Conservation (phyloP, 129 eudicot species). For the Artemisia tridentata region DNA sequence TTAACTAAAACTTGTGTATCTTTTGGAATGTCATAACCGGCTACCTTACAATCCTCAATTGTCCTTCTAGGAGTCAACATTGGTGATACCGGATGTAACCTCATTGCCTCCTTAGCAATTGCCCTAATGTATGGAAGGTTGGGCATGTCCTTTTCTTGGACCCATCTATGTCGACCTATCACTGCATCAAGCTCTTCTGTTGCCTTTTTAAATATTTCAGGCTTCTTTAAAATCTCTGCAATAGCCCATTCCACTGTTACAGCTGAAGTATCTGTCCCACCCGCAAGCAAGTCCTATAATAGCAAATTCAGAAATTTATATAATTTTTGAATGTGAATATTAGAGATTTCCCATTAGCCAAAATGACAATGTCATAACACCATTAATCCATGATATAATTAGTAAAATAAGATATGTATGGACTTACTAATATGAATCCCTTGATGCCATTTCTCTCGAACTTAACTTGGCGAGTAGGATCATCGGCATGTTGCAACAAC, state of each 20-base stretch:
- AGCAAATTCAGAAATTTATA: not conserved
- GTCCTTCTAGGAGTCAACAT: constrained; percentile 4
- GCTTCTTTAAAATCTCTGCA: constrained; percentile 1
- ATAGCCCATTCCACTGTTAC: constrained; percentile 11
- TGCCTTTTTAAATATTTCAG: not conserved
- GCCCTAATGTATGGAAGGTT: constrained; percentile 9
- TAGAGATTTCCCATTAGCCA: too few species aligned
- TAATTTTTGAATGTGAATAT: too few species aligned
- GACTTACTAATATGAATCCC: constrained; percentile 31
- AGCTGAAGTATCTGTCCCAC: constrained; percentile 1
- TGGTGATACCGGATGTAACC: constrained; percentile 5
- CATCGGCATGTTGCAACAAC: constrained; percentile 55
- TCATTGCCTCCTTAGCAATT: not conserved
- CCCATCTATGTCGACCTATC: constrained; percentile 8
- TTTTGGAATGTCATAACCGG: not conserved
- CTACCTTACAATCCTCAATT: not conserved
- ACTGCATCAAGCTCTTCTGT: not conserved
- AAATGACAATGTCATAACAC: not conserved
- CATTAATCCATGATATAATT: too few species aligned
- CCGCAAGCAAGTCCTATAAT: not conserved
- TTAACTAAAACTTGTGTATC: not conserved
- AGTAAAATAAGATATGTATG: not conserved
- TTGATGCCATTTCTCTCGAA: constrained; percentile 64
- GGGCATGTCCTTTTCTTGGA: not conserved
- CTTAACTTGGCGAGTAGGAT: constrained; percentile 58